Evolutionary conservation across 768 basidiomycete species (phyloP), one percentile per base, ranked within the genome.

Genomic region (Collybia sp.): DNA sequence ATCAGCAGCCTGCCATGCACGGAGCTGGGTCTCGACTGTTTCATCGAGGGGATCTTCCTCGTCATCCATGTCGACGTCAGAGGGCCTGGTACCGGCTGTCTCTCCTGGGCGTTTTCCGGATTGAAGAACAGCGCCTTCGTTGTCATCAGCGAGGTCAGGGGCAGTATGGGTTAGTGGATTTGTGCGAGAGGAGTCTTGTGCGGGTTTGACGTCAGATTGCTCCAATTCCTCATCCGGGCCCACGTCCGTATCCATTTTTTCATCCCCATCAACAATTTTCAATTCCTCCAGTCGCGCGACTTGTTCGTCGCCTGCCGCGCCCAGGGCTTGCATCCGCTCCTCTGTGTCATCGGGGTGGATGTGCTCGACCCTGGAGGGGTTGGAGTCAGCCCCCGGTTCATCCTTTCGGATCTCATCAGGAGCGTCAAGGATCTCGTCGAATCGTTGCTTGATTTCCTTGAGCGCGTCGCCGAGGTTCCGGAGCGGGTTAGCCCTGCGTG

Each of bases 251-350:
- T 85, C 80, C 76, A 83, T 81, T 9, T 76, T 67, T 43, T 65
- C 61, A 12, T 78, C 72, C 2, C 80, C 81, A 50, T 90, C 89
- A 19, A 82, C 63, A 51, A 96, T 71, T 38, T 79, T 85, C 31
- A 97, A 80, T 42, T 95, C 85, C 52, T 85, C 76, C 39, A 96
- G 69, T 57, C 85, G 88, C 13, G 88, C 85, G 10, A 80, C 78
- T 59, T 93, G 82, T 53, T 95, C 92, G 36, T 90, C 83, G 9
- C 77, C 82, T 2, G 94, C 85, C 1, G 91, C 82, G 5, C 92
- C 95, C 16, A 98, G 76, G 1, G 93, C 92, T 64, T 95, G 92
- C 80, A 88, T 88, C 30, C 85, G 79, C 45, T 85, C 69, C 49
- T 79, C 80, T 20, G 67, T 71, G 40, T 86, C 83, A 33, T 83